These are phyloP conservation scores for Euclidium syriacum DNA, from an alignment of 345 rosid species.

Conservation along the genomic window DNA sequence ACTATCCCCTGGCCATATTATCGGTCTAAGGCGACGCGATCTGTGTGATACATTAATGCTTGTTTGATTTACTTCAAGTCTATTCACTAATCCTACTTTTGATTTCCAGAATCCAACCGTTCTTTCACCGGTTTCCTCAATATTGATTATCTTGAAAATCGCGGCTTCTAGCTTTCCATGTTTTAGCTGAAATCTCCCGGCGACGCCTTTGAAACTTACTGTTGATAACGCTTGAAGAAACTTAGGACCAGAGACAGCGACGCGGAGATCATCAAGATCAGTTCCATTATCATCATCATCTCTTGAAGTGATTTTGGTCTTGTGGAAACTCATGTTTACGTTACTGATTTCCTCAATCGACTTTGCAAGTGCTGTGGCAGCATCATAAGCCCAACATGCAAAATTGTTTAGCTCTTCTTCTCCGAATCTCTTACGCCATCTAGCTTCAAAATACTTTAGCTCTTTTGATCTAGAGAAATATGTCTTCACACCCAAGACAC, in stretches of 20 bases:
- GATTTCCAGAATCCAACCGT: slow-evolving; percentile 48
- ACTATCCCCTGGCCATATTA: slow-evolving; percentile 29
- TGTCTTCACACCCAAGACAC: slow-evolving; percentile 36
- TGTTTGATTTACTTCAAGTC: neutral
- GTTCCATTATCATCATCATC: slow-evolving; percentile 14
- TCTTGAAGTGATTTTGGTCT: slow-evolving; percentile 3
- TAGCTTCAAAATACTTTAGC: slow-evolving; percentile 31
- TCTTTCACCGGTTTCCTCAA: slow-evolving; percentile 37
- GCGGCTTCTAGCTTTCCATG: slow-evolving; percentile 33
- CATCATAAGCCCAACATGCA: slow-evolving; percentile 50
- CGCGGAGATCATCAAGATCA: slow-evolving; percentile 38
- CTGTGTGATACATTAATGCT: neutral
- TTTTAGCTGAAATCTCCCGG: slow-evolving; percentile 36
- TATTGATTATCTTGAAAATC: slow-evolving; percentile 42
- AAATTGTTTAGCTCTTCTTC: slow-evolving; percentile 28
- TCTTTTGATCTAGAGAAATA: slow-evolving; percentile 25
- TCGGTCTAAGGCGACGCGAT: slow-evolving; percentile 12
- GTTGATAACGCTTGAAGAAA: slow-evolving; percentile 33
- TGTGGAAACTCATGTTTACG: slow-evolving; percentile 20
- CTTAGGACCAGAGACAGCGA: slow-evolving; percentile 36
- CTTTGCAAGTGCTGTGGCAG: slow-evolving; percentile 42
- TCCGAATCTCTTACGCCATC: slow-evolving; percentile 36
- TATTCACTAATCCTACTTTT: slow-evolving; percentile 25
- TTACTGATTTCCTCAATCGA: slow-evolving; percentile 37
- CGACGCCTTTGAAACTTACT: slow-evolving; percentile 39